Evolutionary conservation across 169 alveolate genomes (phyloP), one percentile per base, ranked within the genome.

Genomic region (Plasmodium coatneyi): DNA sequence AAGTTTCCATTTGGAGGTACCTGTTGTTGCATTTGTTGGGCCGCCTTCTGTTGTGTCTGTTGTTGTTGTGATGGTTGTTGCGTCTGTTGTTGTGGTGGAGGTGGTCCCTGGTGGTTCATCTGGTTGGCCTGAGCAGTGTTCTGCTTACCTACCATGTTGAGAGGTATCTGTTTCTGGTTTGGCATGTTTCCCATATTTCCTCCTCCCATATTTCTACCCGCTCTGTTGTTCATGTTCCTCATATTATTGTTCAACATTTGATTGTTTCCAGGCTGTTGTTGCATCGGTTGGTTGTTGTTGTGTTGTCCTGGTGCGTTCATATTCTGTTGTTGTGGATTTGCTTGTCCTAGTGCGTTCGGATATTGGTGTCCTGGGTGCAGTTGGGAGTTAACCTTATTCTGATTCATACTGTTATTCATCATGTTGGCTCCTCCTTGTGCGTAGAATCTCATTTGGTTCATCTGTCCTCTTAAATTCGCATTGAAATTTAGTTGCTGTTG

Each of bases 381-480:
- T 39, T 84, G 93, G 16, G 84, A n/a, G 6, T 52, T 84, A 0
- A 34, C 54, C 54, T 84, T 80, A 43, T 89, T 89, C 25, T 89
- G 94, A 79, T 80, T 60, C n/a, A 89, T 34, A 41, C 30, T 89
- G 78, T 89, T 79, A 28, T 80, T 78, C 82, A 79, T 56, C 60
- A 89, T 79, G 71, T 89, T 89, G 7, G 70, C 81, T 22, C 76
- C 76, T 16, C 76, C 76, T 79, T 89, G 94, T 39, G 94, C 14
- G 81, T 89, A 89, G 52, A 89, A 80, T 66, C 94, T 56, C 94
- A 89, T 89, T 66, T 78, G 94, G 46, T 89, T 89, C 74, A 89
- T 89, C 32, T 89, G 94, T 0, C 94, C 94, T 89, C 94, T 89
- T 22, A 89, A 28, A 71, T 80, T 80, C 5, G 76, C 72, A 43